phyloP scores from a whole-genome alignment of 768 basidiomycete species.

The Termitomyces eurrhizus region DNA sequence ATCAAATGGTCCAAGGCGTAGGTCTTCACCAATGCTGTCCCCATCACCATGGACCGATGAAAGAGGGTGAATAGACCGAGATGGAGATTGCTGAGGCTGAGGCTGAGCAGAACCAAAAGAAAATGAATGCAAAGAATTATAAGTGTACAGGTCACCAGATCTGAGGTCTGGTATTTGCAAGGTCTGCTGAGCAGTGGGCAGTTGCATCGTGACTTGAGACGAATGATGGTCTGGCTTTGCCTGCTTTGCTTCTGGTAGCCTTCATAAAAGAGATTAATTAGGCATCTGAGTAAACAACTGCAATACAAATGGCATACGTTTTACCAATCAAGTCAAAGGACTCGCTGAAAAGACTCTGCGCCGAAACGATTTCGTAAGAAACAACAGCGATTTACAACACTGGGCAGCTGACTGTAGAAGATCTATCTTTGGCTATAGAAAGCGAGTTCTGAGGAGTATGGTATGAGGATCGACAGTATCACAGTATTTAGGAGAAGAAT shows the following conservation, averaged over 20 bases:
- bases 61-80: conserved; percentile 33
- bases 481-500: too few relatives aligned
- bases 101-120: conserved; percentile 41
- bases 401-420: conserved; percentile 8
- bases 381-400: conserved; percentile 2
- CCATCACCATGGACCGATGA: conserved; percentile 27
- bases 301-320: conserved; percentile 6
- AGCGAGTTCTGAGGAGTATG: conserved; percentile 14
- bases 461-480: conserved; percentile 10
- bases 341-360: conserved; percentile 9
- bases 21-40: conserved; percentile 34
- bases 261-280: conserved; percentile 5
- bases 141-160: conserved; percentile 32
- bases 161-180: conserved; percentile 10
- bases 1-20: conserved; percentile 28
- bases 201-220: conserved; percentile 1
- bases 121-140: conserved; percentile 42
- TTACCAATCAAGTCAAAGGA: neutral
- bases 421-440: conserved; percentile 7
- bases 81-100: conserved; percentile 24
- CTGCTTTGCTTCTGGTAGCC: conserved; percentile 11
- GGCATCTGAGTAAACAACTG: neutral
- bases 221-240: conserved; percentile 11
- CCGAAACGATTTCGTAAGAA: conserved; percentile 1
- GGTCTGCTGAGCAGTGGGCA: conserved; percentile 3